phyloP scores from a whole-genome alignment of 2,329 filamentous ascomycete species.

The Ophiostoma sp. region DNA sequence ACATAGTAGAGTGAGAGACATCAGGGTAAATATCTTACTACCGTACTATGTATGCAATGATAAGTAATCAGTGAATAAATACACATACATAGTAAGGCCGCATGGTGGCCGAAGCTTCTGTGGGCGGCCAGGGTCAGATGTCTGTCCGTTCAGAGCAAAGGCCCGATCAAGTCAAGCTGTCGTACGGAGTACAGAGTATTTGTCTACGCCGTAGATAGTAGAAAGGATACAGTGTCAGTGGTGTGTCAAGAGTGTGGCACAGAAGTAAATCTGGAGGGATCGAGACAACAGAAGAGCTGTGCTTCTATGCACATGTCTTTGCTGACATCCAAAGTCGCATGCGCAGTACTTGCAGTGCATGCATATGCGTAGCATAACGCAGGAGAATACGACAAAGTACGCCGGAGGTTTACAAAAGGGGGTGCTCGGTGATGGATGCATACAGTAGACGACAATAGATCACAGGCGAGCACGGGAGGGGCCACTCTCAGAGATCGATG shows the following conservation, averaged over 20 bases:
- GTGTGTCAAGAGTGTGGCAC: background rate
- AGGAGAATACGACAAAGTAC: background rate
- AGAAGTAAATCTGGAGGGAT: background rate
- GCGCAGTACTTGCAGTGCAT: background rate
- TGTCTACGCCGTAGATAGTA: background rate
- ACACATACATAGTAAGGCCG: background rate
- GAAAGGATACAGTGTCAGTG: background rate
- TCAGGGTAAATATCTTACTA: conserved; percentile 4
- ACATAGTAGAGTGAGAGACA: background rate
- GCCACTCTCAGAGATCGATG: background rate
- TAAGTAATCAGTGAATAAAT: background rate
- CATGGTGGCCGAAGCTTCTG: background rate
- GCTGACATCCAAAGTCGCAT: background rate
- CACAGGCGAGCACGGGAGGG: background rate
- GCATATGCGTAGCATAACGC: background rate
- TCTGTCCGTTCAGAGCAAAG: background rate
- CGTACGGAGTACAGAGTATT: background rate
- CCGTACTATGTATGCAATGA: background rate
- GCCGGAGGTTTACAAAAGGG: background rate
- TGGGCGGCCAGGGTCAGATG: background rate
- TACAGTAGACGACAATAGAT: background rate
- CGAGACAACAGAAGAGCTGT: background rate
- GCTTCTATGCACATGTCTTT: background rate
- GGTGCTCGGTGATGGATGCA: background rate
- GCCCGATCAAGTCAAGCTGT: background rate